phyloP scores from a whole-genome alignment of 306 rosid genomes.

The Alnus rubra region DNA sequence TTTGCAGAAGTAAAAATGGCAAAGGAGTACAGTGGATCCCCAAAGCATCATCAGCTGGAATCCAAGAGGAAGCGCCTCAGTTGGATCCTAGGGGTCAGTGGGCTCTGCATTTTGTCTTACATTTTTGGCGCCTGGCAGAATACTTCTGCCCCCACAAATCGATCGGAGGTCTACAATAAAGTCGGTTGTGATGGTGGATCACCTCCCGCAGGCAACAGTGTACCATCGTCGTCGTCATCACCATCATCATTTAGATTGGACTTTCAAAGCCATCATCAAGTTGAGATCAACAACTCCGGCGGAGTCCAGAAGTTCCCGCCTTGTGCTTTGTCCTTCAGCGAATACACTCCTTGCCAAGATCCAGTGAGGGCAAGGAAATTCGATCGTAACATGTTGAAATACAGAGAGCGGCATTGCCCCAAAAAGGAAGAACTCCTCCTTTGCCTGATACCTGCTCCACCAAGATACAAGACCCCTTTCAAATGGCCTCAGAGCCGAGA shows the following conservation, averaged over 20 bases:
- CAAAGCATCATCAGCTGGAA: constrained; percentile 77
- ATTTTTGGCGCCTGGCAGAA: constrained; percentile 76
- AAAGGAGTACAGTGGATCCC: constrained; percentile 82
- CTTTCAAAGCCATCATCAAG: constrained; percentile 71
- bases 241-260: constrained; percentile 41
- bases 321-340: constrained; percentile 62
- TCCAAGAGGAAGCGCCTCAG: constrained; percentile 68
- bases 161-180: constrained; percentile 47
- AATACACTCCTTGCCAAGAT: constrained; percentile 94
- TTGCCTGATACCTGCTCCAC: constrained; percentile 90
- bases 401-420: constrained; percentile 95
- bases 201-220: constrained; percentile 5
- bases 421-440: constrained; percentile 57
- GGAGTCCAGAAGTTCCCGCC: constrained; percentile 53
- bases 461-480: constrained; percentile 87
- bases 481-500: constrained; percentile 96
- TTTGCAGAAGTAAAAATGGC: constrained; percentile 46
- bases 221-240: constrained; percentile 21
- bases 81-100: constrained; percentile 75
- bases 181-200: constrained; percentile 51
- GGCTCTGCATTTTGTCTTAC: constrained; percentile 71
- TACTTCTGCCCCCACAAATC: constrained; percentile 40
- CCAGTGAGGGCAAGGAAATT: constrained; percentile 62
- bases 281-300: constrained; percentile 43
- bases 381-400: constrained; percentile 78